A percentile compares a stretch with the other conserved stretches of the same genome.
phyloP scores from a whole-genome alignment of 2,329 filamentous ascomycete genomes.

The Gremmenia infestans region DNA sequence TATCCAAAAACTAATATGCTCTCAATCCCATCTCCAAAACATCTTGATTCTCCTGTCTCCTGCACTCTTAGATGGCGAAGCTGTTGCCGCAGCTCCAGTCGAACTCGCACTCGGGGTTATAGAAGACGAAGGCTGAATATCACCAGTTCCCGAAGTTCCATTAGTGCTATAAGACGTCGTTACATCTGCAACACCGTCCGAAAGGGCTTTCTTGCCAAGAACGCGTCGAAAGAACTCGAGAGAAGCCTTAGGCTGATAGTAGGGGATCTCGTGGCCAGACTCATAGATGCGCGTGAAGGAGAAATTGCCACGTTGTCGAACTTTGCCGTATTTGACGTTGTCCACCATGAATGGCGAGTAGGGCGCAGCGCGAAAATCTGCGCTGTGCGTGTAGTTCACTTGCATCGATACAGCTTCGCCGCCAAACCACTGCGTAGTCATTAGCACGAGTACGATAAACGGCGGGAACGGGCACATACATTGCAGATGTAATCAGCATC shows the following conservation, averaged over 20 bases:
- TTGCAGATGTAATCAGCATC: conserved; percentile 58
- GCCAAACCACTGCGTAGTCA: conserved; percentile 35
- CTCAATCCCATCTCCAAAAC: not conserved
- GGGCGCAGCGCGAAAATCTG: conserved; percentile 56
- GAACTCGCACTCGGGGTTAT: not conserved
- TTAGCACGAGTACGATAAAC: not conserved
- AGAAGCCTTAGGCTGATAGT: not conserved
- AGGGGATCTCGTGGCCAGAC: conserved; percentile 44
- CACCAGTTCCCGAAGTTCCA: not conserved
- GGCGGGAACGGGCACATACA: conserved; percentile 2
- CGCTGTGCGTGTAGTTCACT: conserved; percentile 37
- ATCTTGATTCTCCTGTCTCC: not conserved
- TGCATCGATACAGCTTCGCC: conserved; percentile 51
- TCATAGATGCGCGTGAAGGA: conserved; percentile 60
- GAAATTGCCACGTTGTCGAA: conserved; percentile 69
- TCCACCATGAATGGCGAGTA: conserved; percentile 63
- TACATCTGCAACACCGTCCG: not conserved
- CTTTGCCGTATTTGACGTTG: conserved; percentile 60
- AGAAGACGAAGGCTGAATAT: not conserved
- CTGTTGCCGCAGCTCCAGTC: not conserved
- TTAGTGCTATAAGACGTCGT: not conserved
- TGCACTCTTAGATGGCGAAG: not conserved
- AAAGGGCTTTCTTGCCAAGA: not conserved
- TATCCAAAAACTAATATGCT: no score
- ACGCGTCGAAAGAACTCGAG: conserved; percentile 1